phyloP scores from a whole-genome alignment of 768 basidiomycete species.

The Gloeophyllum trabeum region DNA sequence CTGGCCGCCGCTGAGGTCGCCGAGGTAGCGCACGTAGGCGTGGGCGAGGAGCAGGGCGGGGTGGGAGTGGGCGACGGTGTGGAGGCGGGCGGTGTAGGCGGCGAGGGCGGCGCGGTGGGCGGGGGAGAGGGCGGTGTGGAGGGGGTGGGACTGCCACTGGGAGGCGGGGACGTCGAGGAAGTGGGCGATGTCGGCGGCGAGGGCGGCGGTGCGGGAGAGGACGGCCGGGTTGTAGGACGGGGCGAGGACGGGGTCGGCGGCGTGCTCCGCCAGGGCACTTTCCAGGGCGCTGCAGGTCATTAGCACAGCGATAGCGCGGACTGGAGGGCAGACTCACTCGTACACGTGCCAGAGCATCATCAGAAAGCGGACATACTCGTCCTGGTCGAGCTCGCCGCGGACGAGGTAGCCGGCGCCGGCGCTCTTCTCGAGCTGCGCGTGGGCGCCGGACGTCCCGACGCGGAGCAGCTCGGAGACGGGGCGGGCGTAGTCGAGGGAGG shows the following conservation, averaged over 20 bases:
- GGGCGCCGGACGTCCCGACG: slow-evolving; percentile 32
- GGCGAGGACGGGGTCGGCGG: slow-evolving; percentile 48
- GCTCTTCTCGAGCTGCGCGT: slow-evolving; percentile 47
- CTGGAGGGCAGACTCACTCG: slow-evolving; percentile 32
- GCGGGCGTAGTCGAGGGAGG: slow-evolving; percentile 16
- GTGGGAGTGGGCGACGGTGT: slow-evolving; percentile 31
- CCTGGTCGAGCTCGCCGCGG: slow-evolving; percentile 44
- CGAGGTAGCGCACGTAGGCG: slow-evolving; percentile 75
- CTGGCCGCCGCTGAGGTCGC: slow-evolving; percentile 75
- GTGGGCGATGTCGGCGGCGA: slow-evolving; percentile 59
- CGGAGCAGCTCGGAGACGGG: slow-evolving; percentile 26
- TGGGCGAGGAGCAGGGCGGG: slow-evolving; percentile 57
- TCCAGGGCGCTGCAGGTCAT: slow-evolving; percentile 37
- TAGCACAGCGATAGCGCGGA: neutral
- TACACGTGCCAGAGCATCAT: slow-evolving; percentile 78
- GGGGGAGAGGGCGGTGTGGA: slow-evolving; percentile 32
- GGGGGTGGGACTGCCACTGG: slow-evolving; percentile 45
- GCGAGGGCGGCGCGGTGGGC: slow-evolving; percentile 36
- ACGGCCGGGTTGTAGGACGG: slow-evolving; percentile 64
- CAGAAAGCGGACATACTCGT: slow-evolving; percentile 60
- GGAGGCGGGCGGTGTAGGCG: slow-evolving; percentile 43
- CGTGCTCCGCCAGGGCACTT: slow-evolving; percentile 43
- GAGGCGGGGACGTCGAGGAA: slow-evolving; percentile 42
- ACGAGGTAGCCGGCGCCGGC: slow-evolving; percentile 45
- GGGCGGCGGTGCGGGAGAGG: slow-evolving; percentile 44